A percentile compares a stretch with the other conserved stretches of the same genome.
phyloP scores from a whole-genome alignment of 2,329 filamentous ascomycete species.

The Claviceps fusiformis region DNA sequence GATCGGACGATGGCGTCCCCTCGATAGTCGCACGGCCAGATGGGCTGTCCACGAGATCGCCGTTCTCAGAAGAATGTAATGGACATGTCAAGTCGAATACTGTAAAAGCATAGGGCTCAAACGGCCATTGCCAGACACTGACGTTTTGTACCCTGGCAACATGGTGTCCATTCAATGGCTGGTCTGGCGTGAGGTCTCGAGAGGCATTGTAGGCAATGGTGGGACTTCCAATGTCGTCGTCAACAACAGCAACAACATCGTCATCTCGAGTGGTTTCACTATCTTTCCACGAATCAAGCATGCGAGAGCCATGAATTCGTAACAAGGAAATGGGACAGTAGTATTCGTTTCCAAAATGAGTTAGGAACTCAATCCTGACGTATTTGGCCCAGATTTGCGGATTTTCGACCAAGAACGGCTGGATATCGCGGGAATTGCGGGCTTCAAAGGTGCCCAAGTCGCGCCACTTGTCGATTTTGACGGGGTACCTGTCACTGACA shows the following conservation, averaged over 20 bases:
- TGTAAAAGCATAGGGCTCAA: not conserved
- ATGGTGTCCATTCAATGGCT: not conserved
- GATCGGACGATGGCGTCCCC: not conserved
- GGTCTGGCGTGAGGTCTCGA: not conserved
- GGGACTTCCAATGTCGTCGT: slow-evolving; percentile 9
- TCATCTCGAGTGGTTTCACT: slow-evolving; percentile 57
- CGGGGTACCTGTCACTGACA: slow-evolving; percentile 87
- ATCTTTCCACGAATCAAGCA: slow-evolving; percentile 87
- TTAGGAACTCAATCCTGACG: slow-evolving; percentile 78
- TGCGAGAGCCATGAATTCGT: slow-evolving; percentile 86
- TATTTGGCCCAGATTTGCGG: slow-evolving; percentile 94
- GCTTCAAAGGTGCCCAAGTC: slow-evolving; percentile 81
- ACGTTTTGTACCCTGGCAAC: not conserved
- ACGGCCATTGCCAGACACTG: not conserved
- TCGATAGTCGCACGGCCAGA: not conserved
- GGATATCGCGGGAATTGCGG: slow-evolving; percentile 82
- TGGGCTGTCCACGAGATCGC: not conserved
- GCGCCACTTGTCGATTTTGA: slow-evolving; percentile 85
- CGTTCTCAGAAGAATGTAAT: not conserved
- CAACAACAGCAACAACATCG: slow-evolving; percentile 31
- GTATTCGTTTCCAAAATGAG: slow-evolving; percentile 90
- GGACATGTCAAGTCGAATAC: slow-evolving; percentile 1
- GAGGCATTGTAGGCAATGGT: not conserved
- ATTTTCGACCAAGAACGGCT: slow-evolving; percentile 87
- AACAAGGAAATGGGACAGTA: slow-evolving; percentile 89